Percentiles rank a stretch among this genome's conserved stretches.
phyloP scores from a whole-genome alignment of 2,329 filamentous ascomycete genomes.

The Chaetomium strumarium region DNA sequence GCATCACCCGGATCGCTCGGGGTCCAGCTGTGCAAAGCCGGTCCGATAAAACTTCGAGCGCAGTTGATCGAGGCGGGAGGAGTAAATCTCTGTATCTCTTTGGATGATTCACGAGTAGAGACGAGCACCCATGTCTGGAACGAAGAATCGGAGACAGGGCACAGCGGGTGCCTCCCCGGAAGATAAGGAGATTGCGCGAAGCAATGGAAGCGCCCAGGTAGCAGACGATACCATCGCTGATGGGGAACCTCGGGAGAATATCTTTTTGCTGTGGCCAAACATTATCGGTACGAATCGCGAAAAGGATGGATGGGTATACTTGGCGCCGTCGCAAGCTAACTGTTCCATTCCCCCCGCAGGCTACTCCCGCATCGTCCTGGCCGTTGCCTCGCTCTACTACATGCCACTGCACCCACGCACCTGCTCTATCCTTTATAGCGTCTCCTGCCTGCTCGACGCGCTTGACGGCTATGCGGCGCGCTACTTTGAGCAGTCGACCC shows the following conservation, averaged over 20 bases:
- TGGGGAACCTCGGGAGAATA: conserved; percentile 55
- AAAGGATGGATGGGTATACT: no score
- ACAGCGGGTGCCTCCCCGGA: conserved; percentile 15
- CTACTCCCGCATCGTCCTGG: conserved; percentile 72
- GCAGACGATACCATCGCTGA: conserved; percentile 32
- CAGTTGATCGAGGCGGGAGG: neutral
- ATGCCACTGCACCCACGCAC: conserved; percentile 98
- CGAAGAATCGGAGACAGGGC: conserved; percentile 26
- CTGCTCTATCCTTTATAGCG: conserved; percentile 82
- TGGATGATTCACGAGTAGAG: conserved; percentile 5
- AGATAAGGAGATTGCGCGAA: conserved; percentile 14
- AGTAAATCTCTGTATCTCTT: neutral
- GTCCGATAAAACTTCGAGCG: neutral
- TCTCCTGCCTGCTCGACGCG: conserved; percentile 92
- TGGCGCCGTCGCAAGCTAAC: neutral
- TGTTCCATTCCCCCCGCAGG: conserved; percentile 40
- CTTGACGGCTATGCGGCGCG: conserved; percentile 92
- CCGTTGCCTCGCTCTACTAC: conserved; percentile 91
- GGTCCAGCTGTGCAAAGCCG: neutral
- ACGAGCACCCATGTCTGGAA: conserved; percentile 24
- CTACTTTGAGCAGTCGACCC: conserved; percentile 82
- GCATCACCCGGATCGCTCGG: conserved; percentile 14
- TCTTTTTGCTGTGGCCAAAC: conserved; percentile 77
- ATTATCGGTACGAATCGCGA: conserved; percentile 58
- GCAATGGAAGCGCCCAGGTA: conserved; percentile 28